These are phyloP conservation scores for Brassica hybrid DNA, from an alignment of 441 rosid genomes.

Conservation along the genomic window DNA sequence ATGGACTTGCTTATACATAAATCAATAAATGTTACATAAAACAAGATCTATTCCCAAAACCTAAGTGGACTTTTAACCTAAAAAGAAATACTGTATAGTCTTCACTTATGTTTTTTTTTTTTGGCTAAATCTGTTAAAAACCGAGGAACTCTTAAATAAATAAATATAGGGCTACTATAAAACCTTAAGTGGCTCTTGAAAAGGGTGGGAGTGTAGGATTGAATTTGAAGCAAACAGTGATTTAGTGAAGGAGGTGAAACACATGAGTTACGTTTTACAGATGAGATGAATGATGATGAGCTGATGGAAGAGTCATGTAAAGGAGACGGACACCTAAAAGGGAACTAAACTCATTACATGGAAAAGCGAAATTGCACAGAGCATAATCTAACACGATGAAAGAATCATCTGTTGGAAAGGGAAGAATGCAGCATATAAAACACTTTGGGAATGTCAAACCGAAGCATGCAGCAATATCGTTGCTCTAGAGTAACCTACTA, in stretches of 20 bases:
- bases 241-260: neutral
- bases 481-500: too few relatives aligned
- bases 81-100: neutral
- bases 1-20: neutral
- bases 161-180: constrained; percentile 9
- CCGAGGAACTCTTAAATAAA: neutral
- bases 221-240: constrained; percentile 15
- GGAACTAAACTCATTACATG: constrained; percentile 2
- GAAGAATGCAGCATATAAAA: constrained; percentile 18
- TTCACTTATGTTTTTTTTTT: neutral
- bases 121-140: neutral
- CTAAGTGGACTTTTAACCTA: neutral
- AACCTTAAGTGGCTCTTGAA: constrained; percentile 7
- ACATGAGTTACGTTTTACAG: neutral
- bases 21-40: neutral
- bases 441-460: neutral
- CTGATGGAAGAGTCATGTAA: constrained; percentile 15
- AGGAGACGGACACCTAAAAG: neutral
- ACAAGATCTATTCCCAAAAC: neutral
- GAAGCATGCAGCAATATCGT: too few relatives aligned
- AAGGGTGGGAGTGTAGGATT: constrained; percentile 9
- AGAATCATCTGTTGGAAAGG: constrained; percentile 24
- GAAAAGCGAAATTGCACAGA: neutral
- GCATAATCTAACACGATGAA: constrained; percentile 11
- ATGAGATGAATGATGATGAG: neutral